Conservation (phyloP, 495 filamentous ascomycete genomes). For the Penicillium alfredii region DNA sequence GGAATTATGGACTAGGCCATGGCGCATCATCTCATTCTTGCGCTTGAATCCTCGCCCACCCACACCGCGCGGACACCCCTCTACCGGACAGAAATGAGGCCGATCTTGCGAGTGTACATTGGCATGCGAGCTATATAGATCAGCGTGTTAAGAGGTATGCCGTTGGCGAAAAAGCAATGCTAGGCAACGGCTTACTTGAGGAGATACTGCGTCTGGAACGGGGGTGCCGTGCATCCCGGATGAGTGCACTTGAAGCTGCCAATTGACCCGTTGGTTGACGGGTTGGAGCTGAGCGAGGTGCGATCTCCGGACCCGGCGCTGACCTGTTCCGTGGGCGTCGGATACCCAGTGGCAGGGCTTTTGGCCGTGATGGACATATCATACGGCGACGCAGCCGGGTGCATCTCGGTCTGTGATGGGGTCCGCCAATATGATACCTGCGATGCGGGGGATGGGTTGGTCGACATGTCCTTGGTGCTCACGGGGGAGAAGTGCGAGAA, state of each 20-base stretch:
- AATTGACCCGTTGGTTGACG: constrained; percentile 24
- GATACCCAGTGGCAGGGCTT: constrained; percentile 37
- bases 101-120: constrained; percentile 91
- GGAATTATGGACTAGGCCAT: constrained; percentile 90
- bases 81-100: constrained; percentile 86
- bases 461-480: constrained; percentile 34
- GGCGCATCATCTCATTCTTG: constrained; percentile 99
- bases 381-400: constrained; percentile 22
- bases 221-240: constrained; percentile 70
- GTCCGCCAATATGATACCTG: constrained; percentile 25
- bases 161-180: too few species aligned
- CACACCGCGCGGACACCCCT: constrained; percentile 68
- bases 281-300: constrained; percentile 13
- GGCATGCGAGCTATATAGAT: constrained; percentile 68
- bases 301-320: constrained; percentile 21
- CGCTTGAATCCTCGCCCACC: constrained; percentile 95
- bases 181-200: constrained; percentile 67
- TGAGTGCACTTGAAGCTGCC: constrained; percentile 57
- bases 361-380: constrained; percentile 27
- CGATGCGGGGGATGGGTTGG: constrained; percentile 37
- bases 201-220: constrained; percentile 90
- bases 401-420: constrained; percentile 19
- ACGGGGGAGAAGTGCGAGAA: constrained; percentile 38
- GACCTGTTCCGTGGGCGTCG: constrained; percentile 39
- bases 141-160: too few species aligned